Evolutionary conservation across 805 yeast species (phyloP), one percentile per base, ranked within the genome.

Genomic region (Wickerhamiella vanderwaltii): DNA sequence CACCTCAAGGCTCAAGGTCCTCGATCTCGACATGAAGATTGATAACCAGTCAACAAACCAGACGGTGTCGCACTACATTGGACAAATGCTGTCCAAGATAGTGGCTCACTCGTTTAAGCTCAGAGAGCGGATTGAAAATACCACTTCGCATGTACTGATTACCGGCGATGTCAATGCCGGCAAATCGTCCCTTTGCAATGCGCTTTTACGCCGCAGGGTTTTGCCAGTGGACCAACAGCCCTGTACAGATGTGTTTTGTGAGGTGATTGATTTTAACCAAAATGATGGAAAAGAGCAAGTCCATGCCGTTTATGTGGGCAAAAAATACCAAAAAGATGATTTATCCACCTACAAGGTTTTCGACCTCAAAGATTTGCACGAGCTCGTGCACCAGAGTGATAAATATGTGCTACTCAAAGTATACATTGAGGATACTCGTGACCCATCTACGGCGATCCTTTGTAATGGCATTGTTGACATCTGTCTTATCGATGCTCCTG

Each of bases 161-260:
- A 93, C 98, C 2, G 99, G 99, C 39, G 99, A 91, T 59, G 70
- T 91, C 50, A 91, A 91, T 57, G 81, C 98, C 0, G 99, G 99
- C 3, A 91, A 91, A 56, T 85, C 96, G 1, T 82, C 95, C 1
- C 85, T 91, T 53, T 91, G 98, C 61, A 91, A 91, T 56, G 88
- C 95, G 1, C 64, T 91, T 30, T 63, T 91, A 45, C 68, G 87
- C 50, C 70, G 91, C 39, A 72, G 75, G 38, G 61, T 91, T 2
- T 62, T 91, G 36, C 98, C 99, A 0, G 94, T 82, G 54, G 99
- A 91, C 60, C 98, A 91, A 55, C 94, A 91, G 57, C 99, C 99
- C 2, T 86, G 96, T 54, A 91, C 99, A 0, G 78, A 83, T 47
- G 95, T 91, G 0, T 93, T 93, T 54, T 87, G 95, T 58, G 98